A percentile compares a stretch with the other conserved stretches of the same genome.
Evolutionary conservation across 352 stramenopile genomes (phyloP).

Genomic region (Phytophthora rubi): DNA sequence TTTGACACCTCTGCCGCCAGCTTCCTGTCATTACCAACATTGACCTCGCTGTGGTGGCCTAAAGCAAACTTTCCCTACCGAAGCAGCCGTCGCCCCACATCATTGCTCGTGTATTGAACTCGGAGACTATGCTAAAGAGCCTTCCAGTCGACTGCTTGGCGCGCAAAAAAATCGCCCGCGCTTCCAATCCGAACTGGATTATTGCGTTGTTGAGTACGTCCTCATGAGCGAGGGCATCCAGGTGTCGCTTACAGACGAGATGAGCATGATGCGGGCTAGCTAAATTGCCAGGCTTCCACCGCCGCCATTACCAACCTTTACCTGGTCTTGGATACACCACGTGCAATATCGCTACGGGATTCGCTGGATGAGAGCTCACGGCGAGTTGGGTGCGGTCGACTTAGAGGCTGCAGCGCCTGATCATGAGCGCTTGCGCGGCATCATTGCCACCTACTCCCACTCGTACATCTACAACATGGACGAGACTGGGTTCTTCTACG

Average conservation of each 20-base stretch:
- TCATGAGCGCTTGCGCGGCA: background rate
- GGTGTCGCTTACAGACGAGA: background rate
- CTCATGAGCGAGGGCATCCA: background rate
- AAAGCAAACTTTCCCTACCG: background rate
- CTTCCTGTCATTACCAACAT: background rate
- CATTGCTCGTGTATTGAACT: background rate
- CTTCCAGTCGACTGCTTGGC: background rate
- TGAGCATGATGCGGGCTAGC: background rate
- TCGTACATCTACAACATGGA: background rate
- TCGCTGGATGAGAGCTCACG: background rate
- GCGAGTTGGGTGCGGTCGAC: slow-evolving; percentile 1
- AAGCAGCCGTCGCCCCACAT: background rate
- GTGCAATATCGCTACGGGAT: slow-evolving; percentile 5
- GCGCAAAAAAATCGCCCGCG: background rate
- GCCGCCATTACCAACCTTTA: background rate
- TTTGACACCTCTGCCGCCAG: background rate
- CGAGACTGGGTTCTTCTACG: background rate
- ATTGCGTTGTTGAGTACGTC: background rate
- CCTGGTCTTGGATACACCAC: slow-evolving; percentile 1
- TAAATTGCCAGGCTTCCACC: background rate
- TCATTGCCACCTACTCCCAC: background rate
- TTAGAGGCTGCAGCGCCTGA: background rate
- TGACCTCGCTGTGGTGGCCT: background rate
- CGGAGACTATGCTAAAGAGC: background rate
- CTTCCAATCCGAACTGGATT: background rate